Base-by-base conservation (phyloP, 2,329 filamentous ascomycete species). In the Colletotrichum spinosum region DNA sequence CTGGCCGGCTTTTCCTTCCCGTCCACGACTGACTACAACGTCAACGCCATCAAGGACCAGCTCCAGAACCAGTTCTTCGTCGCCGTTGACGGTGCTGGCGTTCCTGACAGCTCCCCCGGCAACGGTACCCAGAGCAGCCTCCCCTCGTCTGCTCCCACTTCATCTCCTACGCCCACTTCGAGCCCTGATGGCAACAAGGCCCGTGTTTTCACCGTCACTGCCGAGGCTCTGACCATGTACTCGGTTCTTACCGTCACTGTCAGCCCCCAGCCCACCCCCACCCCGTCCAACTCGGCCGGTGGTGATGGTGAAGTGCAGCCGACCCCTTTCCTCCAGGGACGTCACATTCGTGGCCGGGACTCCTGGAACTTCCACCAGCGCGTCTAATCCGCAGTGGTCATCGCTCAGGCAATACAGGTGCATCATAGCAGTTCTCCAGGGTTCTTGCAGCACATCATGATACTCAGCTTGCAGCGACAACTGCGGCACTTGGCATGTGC, bases 21-120 rank as follows among this genome's bases (percentile, higher is more conserved):
- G 53, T 64, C 74, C 2, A 71, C 77, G 48, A 78, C 80, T 62
- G 75, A 82, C 70, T 74, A 81, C 58, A 80, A 80, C 72, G 74
- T 72, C 59, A 79, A 77, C 34, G 84, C 80, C 49, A 80, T 86
- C 67, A 71, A 78, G 64, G 71, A 71, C 4, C 83, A 86, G 75
- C 80, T 86, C 72, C 65, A 68, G 39, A 79, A 75, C 67, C 78
- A 79, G 70, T 86, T 81, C 69, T 74, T 81, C 55, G 81, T 86
- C 59, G 69, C 75, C 39, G 75, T 84, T 25, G 71, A 75, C 42
- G 72, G 70, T 10, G 68, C 69, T 11, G 67, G 52, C 41, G 42
- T 70, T 33, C 48, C 58, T 15, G 38, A 15, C 37, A 48, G 49
- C 52, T 60, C 55, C 42, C 62, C 62, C 66, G 39, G 70, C 68